These are phyloP conservation scores for Castanea crenata DNA, from an alignment of 306 rosid species.

Conservation along the genomic window DNA sequence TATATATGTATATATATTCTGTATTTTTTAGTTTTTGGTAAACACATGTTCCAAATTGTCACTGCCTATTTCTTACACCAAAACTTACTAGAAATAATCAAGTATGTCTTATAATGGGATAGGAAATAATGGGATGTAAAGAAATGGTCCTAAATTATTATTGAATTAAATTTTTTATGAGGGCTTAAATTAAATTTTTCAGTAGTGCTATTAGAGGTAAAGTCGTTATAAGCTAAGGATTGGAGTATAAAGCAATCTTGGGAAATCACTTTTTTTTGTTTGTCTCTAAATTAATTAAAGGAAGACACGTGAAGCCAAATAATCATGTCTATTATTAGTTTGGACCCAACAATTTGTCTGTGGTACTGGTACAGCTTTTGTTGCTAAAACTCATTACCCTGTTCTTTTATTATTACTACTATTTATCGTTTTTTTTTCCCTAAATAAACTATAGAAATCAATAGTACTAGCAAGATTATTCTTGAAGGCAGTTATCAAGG, in stretches of 20 bases:
- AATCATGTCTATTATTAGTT: slow-evolving; percentile 41
- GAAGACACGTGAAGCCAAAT: slow-evolving; percentile 32
- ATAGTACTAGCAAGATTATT: neutral
- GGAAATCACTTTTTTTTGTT: neutral
- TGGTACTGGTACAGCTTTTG: neutral
- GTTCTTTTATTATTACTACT: neutral
- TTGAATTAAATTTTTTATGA: too few species aligned
- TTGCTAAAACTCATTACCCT: slow-evolving; percentile 14
- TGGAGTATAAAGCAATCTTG: neutral
- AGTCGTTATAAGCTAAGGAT: neutral
- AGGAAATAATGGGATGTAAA: too few species aligned
- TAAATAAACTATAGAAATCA: neutral
- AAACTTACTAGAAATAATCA: too few species aligned
- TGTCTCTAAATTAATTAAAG: neutral
- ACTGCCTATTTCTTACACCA: too few species aligned
- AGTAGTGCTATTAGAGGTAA: neutral
- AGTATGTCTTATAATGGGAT: too few species aligned
- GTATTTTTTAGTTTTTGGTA: too few species aligned
- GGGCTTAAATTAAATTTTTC: too few species aligned
- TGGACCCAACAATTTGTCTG: slow-evolving; percentile 25
- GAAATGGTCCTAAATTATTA: too few species aligned
- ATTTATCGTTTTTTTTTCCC: neutral
- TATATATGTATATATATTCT: too few species aligned
- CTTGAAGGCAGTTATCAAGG: slow-evolving; percentile 22
- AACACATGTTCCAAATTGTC: too few species aligned